A percentile compares a stretch with the other conserved stretches of the same genome.
Evolutionary conservation across 331 rosid species (phyloP).

Genomic region (Malus hybrid): DNA sequence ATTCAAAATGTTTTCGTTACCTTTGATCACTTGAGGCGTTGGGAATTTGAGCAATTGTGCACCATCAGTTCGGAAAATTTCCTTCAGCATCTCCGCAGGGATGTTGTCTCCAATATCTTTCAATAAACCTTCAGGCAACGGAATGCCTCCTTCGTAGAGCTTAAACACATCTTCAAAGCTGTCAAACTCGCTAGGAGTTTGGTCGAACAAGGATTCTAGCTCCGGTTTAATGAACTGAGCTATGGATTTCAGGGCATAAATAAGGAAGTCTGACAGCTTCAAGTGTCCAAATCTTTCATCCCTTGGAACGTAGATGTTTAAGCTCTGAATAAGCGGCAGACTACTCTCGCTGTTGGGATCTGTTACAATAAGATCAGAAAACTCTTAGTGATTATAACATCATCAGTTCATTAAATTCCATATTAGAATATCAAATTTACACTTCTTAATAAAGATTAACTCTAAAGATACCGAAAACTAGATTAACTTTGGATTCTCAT

Average conservation of each 20-base stretch:
- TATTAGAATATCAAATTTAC: background rate
- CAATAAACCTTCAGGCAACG: constrained; percentile 42
- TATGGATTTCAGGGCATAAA: constrained; percentile 51
- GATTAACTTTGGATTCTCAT: background rate
- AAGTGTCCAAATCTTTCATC: constrained; percentile 84
- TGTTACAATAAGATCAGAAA: constrained; percentile 11
- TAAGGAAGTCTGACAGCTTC: constrained; percentile 78
- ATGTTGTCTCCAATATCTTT: constrained; percentile 38
- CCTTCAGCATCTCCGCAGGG: constrained; percentile 55
- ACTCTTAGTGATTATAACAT: background rate
- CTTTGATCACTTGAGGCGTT: constrained; percentile 66
- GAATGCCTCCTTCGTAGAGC: constrained; percentile 65
- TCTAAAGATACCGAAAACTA: background rate
- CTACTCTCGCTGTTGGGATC: constrained; percentile 51
- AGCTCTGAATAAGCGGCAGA: constrained; percentile 30
- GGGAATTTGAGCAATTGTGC: constrained; percentile 54
- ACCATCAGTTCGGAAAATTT: constrained; percentile 61
- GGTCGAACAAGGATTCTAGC: constrained; percentile 47
- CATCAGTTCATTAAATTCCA: background rate
- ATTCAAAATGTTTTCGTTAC: constrained; percentile 21
- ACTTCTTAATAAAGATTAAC: background rate
- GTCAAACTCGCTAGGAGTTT: constrained; percentile 61
- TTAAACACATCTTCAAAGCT: constrained; percentile 47
- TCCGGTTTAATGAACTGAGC: constrained; percentile 61
- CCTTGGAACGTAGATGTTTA: constrained; percentile 67